Base-by-base conservation (phyloP, 371 early-diverging fungal genomes). In the Rhizopus sp. region DNA sequence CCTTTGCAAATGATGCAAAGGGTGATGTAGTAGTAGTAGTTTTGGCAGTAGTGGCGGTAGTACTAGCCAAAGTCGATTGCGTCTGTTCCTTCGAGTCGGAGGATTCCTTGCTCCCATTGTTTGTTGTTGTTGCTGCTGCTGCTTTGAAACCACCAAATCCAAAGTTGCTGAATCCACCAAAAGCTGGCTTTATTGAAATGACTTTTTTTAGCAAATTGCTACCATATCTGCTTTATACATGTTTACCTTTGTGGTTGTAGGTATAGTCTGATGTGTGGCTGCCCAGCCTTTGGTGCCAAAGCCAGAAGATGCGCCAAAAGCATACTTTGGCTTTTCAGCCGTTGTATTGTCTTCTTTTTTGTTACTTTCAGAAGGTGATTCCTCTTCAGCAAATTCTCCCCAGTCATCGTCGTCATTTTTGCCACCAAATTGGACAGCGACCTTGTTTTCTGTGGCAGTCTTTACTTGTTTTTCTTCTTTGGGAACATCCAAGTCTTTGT, bases 291-390 rank as follows among this genome's bases (percentile, higher is more conserved):
- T 74, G 16, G 66, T 70, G 38, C 78, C 78, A 46, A 78, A 78
- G 8, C 78, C 78, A 38, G 78, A 78, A 42, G 78, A 66, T 30
- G 73, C 54, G 38, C 78, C 78, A 70, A 78, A 78, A 1, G 75
- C 68, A 52, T 78, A 78, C 49, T 78, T 78, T 33, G 70, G 66
- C 42, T 70, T 64, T 12, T 63, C 38, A 16, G 34, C 33, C 55
- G 35, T 8, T 33, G 23, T n/a, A 23, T 47, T 5, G 16, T 59
- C 35, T 33, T 62, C 49, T 23, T 54, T 50, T n/a, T 50, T 16
- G 4, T 60, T 53, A 5, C 67, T 62, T 15, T 12, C 15, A 41
- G 41, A 41, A 41, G 15, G 6, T 13, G 59, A 52, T 2, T 59
- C 59, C 13, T 59, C 46, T 9, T 74, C 73, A 35, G 70, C 78